A percentile compares a stretch with the other conserved stretches of the same genome.
These are phyloP conservation scores for Cercospora sojina DNA, from an alignment of 2,329 filamentous ascomycete species.

Conservation along the genomic window DNA sequence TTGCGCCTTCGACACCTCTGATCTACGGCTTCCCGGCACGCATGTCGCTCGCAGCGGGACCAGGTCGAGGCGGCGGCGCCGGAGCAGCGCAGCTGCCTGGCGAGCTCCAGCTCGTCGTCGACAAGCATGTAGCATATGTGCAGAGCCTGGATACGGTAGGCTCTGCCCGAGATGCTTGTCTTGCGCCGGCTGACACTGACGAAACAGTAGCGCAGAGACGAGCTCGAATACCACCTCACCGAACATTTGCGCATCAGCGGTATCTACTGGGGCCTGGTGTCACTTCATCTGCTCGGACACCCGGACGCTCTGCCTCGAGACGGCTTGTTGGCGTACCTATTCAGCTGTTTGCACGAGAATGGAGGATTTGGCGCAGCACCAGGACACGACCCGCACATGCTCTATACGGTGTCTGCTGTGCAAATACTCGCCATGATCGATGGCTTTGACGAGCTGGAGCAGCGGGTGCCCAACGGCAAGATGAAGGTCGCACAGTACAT, in stretches of 20 bases:
- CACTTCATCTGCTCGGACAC: constrained; percentile 77
- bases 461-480: constrained; percentile 64
- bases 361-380: constrained; percentile 94
- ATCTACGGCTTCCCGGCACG: not conserved
- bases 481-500: constrained; percentile 77
- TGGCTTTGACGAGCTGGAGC: constrained; percentile 79
- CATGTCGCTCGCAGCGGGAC: constrained; percentile 63
- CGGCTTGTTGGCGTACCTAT: constrained; percentile 85
- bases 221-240: constrained; percentile 96
- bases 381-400: constrained; percentile 91
- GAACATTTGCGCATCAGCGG: constrained; percentile 95
- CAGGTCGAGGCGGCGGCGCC: constrained; percentile 52
- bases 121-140: constrained; percentile 86
- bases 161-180: constrained; percentile 3
- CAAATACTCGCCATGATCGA: constrained; percentile 88
- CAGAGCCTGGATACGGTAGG: constrained; percentile 83
- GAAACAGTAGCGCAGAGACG: constrained; percentile 70
- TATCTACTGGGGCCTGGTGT: constrained; percentile 92
- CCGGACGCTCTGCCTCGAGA: constrained; percentile 78
- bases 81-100: constrained; percentile 40
- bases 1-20: not conserved
- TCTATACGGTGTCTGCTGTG: constrained; percentile 92
- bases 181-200: constrained; percentile 41
- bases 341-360: constrained; percentile 84
- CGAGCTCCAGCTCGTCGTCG: constrained; percentile 54